Conservation (phyloP, 139 green algal species). For the Chlorella ohadii region DNA sequence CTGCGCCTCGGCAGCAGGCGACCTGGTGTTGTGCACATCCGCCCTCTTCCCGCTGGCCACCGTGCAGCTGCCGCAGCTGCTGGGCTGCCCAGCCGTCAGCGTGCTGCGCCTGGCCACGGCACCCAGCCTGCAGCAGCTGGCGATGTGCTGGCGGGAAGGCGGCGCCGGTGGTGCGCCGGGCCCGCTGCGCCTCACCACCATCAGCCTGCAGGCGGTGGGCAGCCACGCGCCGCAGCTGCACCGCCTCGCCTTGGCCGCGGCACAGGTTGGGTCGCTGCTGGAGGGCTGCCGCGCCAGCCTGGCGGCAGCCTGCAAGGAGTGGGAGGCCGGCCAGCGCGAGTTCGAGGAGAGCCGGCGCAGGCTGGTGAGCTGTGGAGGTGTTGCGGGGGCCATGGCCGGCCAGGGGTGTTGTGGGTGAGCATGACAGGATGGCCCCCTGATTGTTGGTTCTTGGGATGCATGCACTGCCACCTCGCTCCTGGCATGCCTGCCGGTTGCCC, state of each 20-base stretch:
- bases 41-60: slow-evolving; percentile 26
- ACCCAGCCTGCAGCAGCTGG: slow-evolving; percentile 22
- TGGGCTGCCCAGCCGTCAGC: background rate
- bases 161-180: background rate
- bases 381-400: too few species aligned
- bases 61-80: slow-evolving; percentile 6
- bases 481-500: too few species aligned
- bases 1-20: slow-evolving; percentile 4
- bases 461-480: too few species aligned
- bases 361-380: background rate
- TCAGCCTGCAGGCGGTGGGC: slow-evolving; percentile 4
- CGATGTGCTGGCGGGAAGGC: slow-evolving; percentile 7
- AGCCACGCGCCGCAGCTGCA: slow-evolving; percentile 20
- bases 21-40: slow-evolving; percentile 38
- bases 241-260: slow-evolving; percentile 28
- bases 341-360: slow-evolving; percentile 1
- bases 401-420: too few species aligned
- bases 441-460: too few species aligned
- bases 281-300: slow-evolving; percentile 10
- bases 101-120: slow-evolving; percentile 2
- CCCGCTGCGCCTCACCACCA: background rate
- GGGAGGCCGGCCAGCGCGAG: slow-evolving; percentile 23
- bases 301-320: slow-evolving; percentile 26
- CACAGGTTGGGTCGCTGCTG: slow-evolving; percentile 29
- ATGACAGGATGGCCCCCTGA: too few species aligned